Evolutionary conservation across 1,284 basidiomycete genomes (phyloP), one percentile per base, ranked within the genome.

Genomic region (Meira nashicola): DNA sequence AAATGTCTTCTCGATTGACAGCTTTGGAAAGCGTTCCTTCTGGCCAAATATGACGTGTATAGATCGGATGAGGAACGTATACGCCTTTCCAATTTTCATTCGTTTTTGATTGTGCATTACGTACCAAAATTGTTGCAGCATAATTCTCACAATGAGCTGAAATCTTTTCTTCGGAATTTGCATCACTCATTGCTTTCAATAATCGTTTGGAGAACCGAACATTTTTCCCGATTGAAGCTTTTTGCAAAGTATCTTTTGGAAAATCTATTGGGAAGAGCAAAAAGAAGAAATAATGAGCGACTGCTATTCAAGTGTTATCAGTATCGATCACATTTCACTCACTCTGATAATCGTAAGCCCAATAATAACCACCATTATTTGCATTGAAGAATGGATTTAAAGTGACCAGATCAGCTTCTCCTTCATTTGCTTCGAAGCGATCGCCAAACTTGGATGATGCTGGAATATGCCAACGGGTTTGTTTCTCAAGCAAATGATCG

Each of bases 161-260:
- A 60, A 70, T 71, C 50, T 74, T 76, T 46, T 69, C 72, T 54
- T 76, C 75, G 33, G 72, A 70, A 23, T 76, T 77, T 44, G 71
- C 67, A 17, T 70, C 65, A 60, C 74, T 76, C 75, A 77, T 77
- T 21, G 68, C 72, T 51, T 77, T 70, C 23, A 77, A 66, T 59
- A 77, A 54, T 33, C 57, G 64, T 39, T 73, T 69, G 56, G 66
- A 69, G 65, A 77, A 65, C 41, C 73, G 72, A 72, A 77, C 73
- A 58, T 74, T 76, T 46, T 70, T 74, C 10, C 75, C 75, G 52
- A 77, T 74, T 60, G 74, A 74, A n/a, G 74, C 72, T n/a, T 70
- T 61, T 4, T 73, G 68, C 41, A 43, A 21, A 21, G 19, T 43
- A 10, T 43, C 41, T 43, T 43, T n/a, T 15, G n/a, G 41, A 10